Evolutionary conservation across 345 rosid genomes (phyloP).

Genomic region (Gossypium sturtianum): DNA sequence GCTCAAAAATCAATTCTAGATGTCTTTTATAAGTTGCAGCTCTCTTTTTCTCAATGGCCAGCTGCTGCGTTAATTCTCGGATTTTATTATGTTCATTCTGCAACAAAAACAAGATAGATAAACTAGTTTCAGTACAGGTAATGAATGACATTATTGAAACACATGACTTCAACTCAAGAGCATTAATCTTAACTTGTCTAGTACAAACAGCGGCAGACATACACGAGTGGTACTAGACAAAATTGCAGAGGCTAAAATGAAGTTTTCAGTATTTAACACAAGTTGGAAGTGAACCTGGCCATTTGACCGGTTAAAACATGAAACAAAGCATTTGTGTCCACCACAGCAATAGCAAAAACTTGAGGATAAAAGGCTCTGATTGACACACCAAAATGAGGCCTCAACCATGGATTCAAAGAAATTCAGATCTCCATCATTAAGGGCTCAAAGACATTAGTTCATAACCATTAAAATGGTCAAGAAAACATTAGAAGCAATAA

Average conservation of each 20-base stretch:
- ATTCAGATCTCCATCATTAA: background rate
- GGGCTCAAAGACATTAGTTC: background rate
- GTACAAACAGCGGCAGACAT: too few species aligned
- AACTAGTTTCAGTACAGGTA: constrained; percentile 5
- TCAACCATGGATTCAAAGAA: too few species aligned
- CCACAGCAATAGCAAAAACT: background rate
- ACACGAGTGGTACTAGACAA: background rate
- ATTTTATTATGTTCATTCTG: constrained; percentile 95
- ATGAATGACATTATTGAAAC: background rate
- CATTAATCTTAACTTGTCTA: background rate
- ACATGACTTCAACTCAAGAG: background rate
- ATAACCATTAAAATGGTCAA: background rate
- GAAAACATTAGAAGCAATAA: background rate
- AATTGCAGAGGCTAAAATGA: background rate
- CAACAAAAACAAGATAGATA: constrained; percentile 2
- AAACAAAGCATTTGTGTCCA: background rate
- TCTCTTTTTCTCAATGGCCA: constrained; percentile 84
- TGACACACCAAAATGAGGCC: background rate
- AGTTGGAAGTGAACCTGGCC: background rate
- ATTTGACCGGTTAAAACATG: background rate
- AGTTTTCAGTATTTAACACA: background rate
- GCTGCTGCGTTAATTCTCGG: constrained; percentile 88
- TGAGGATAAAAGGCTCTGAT: background rate
- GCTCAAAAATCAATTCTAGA: constrained; percentile 81
- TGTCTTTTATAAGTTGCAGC: constrained; percentile 87